These are phyloP conservation scores for Moringa oleifera DNA, from an alignment of 345 rosid genomes.

Conservation along the genomic window DNA sequence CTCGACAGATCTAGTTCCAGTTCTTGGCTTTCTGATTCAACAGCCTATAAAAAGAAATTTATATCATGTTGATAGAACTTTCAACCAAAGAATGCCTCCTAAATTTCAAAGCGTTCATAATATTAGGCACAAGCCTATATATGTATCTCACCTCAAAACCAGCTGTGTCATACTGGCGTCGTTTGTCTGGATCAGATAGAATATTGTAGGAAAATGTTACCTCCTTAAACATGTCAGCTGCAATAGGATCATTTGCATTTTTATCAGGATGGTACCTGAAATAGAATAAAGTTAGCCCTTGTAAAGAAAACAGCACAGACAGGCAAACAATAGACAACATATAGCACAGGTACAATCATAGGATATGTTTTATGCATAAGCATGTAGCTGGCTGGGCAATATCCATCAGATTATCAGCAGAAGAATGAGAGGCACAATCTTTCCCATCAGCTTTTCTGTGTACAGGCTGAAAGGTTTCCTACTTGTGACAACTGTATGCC, in stretches of 20 bases:
- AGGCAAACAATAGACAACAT: no score
- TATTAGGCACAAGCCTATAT: neutral
- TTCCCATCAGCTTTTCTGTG: neutral
- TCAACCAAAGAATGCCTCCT: neutral
- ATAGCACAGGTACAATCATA: neutral
- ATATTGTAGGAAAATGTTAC: constrained; percentile 89
- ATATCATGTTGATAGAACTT: constrained; percentile 12
- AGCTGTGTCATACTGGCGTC: constrained; percentile 82
- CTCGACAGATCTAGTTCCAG: constrained; percentile 81
- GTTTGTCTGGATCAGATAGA: constrained; percentile 84
- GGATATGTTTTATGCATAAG: neutral
- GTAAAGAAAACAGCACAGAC: no score
- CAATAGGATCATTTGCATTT: constrained; percentile 86
- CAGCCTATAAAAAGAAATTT: constrained; percentile 42
- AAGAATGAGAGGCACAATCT: neutral
- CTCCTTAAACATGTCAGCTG: constrained; percentile 92
- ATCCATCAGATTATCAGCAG: neutral
- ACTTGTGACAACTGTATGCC: neutral
- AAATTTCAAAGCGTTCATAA: neutral
- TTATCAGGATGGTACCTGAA: constrained; percentile 99
- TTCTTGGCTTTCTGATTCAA: constrained; percentile 67
- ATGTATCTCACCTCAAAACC: constrained; percentile 85
- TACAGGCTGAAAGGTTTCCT: neutral
- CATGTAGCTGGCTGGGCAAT: neutral
- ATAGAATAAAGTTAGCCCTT: constrained; percentile 13